Evolutionary conservation across 2,329 filamentous ascomycete genomes (phyloP).

Genomic region (Trichoderma polysporum): DNA sequence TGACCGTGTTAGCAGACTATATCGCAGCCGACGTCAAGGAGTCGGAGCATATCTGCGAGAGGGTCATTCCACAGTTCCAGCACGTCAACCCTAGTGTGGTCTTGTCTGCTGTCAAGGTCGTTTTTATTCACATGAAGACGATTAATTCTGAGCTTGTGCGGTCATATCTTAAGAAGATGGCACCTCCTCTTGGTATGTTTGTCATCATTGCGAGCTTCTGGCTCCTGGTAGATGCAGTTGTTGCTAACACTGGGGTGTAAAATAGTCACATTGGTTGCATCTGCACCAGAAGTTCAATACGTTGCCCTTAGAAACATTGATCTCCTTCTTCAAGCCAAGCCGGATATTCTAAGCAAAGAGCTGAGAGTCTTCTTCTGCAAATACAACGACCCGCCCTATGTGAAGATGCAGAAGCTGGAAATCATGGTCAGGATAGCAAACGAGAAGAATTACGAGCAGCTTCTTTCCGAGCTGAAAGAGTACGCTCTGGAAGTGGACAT

Average conservation of each 20-base stretch:
- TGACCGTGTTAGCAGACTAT: constrained; percentile 88
- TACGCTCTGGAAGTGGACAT: constrained; percentile 98
- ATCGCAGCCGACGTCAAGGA: constrained; percentile 86
- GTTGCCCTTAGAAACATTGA: constrained; percentile 96
- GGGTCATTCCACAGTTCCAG: constrained; percentile 94
- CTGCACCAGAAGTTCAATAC: constrained; percentile 95
- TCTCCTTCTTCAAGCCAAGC: constrained; percentile 89
- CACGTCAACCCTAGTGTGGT: constrained; percentile 98
- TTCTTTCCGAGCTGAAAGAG: constrained; percentile 92
- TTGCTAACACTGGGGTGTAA: background rate
- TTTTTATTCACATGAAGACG: constrained; percentile 92
- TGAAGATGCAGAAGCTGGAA: constrained; percentile 96
- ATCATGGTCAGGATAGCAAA: constrained; percentile 99
- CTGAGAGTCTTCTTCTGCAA: constrained; percentile 99
- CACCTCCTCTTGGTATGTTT: constrained; percentile 77
- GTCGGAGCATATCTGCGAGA: constrained; percentile 95
- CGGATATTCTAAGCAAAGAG: constrained; percentile 95
- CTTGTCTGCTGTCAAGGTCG: constrained; percentile 93
- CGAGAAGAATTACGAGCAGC: constrained; percentile 91
- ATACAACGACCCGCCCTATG: constrained; percentile 96
- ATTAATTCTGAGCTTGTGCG: constrained; percentile 75
- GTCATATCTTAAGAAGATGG: constrained; percentile 97
- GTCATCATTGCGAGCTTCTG: background rate
- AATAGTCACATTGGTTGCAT: constrained; percentile 89
- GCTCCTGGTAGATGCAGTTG: background rate